These are phyloP conservation scores for Clitocybe nebularis DNA, from an alignment of 1,284 basidiomycete genomes.

Conservation along the genomic window DNA sequence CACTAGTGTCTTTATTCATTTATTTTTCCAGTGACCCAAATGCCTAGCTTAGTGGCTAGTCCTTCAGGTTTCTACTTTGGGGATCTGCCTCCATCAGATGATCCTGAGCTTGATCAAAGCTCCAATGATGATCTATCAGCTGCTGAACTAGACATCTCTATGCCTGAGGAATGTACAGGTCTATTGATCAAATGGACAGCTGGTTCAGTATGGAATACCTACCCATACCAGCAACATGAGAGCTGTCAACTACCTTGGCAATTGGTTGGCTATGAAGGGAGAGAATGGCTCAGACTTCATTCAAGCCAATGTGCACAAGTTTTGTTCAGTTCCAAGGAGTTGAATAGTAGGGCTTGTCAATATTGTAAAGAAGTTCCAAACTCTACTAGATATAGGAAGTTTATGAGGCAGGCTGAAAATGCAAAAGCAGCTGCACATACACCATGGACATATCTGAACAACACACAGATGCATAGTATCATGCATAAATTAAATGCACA, in stretches of 20 bases:
- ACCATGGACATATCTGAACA: neutral
- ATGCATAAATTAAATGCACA: neutral
- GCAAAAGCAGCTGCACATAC: neutral
- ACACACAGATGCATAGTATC: neutral
- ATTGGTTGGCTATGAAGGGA: neutral
- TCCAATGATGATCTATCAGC: too few species aligned
- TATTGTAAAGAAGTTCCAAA: conserved; percentile 1
- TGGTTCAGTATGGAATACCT: conserved; percentile 15
- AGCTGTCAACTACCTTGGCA: conserved; percentile 7
- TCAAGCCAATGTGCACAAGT: neutral
- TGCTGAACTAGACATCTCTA: too few species aligned
- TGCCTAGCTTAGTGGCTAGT: too few species aligned
- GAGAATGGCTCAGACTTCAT: neutral
- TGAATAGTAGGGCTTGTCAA: neutral
- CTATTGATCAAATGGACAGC: conserved; percentile 12
- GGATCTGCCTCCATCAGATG: too few species aligned
- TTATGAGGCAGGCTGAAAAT: neutral
- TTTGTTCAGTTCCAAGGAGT: neutral
- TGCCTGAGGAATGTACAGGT: conserved; percentile 15
- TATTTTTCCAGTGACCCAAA: too few species aligned
- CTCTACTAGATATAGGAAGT: neutral
- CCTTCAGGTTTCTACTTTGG: too few species aligned
- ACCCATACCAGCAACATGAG: conserved; percentile 15
- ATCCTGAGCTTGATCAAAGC: too few species aligned
- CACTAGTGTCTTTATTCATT: too few species aligned